Percentiles rank a stretch among this genome's conserved stretches.
Conservation (phyloP, 78 protist species). For the Dictyostelium firmibasis region DNA sequence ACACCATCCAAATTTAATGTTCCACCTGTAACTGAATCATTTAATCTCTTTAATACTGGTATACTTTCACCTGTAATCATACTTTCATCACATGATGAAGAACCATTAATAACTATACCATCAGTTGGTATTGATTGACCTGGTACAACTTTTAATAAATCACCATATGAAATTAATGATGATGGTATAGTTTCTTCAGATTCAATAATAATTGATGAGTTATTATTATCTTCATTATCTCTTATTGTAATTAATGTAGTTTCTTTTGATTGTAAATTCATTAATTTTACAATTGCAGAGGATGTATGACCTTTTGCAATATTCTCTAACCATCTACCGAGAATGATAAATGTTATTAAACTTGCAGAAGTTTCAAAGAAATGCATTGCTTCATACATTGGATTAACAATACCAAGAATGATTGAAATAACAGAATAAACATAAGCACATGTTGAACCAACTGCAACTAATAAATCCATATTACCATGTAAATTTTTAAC, state of each 20-base stretch:
- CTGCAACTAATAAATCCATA: conserved; percentile 74
- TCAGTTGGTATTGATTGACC: conserved; percentile 86
- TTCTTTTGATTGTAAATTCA: conserved; percentile 82
- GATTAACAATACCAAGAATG: conserved; percentile 23
- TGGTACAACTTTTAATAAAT: conserved; percentile 79
- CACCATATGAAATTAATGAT: conserved; percentile 79
- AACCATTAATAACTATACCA: conserved; percentile 83
- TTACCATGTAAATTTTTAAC: conserved; percentile 59
- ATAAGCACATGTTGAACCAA: conserved; percentile 86
- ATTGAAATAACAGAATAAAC: conserved; percentile 81
- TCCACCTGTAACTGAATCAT: conserved; percentile 92
- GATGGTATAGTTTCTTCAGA: conserved; percentile 56
- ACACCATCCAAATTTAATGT: conserved; percentile 85
- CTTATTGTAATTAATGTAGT: conserved; percentile 5
- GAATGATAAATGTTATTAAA: conserved; percentile 90
- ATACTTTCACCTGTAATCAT: conserved; percentile 94
- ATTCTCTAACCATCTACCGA: conserved; percentile 93
- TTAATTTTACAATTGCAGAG: conserved; percentile 85
- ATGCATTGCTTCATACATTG: conserved; percentile 49
- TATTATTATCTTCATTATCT: not conserved
- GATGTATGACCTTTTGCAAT: conserved; percentile 93
- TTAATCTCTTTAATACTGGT: conserved; percentile 84
- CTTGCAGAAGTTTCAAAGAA: conserved; percentile 82
- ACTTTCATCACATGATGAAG: conserved; percentile 87
- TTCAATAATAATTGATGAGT: not conserved